These are phyloP conservation scores for Hanseniaspora osmophila DNA, from an alignment of 805 yeast genomes.

Conservation along the genomic window DNA sequence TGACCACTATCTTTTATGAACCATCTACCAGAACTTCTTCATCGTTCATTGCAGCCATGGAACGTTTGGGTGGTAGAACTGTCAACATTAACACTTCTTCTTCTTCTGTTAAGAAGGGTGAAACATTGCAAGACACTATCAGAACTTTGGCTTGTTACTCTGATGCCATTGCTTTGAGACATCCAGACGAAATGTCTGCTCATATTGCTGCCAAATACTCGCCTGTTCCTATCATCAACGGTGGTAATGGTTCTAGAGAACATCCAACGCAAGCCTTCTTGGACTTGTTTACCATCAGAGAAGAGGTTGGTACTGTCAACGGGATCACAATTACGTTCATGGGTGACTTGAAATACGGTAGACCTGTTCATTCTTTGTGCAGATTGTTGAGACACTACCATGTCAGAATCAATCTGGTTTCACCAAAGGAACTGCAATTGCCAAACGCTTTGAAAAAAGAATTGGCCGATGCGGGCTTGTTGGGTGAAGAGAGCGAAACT, in stretches of 20 bases:
- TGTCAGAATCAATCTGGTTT: constrained; percentile 80
- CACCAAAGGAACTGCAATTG: constrained; percentile 77
- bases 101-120: constrained; percentile 97
- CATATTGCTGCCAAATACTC: constrained; percentile 91
- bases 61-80: constrained; percentile 96
- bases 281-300: constrained; percentile 95
- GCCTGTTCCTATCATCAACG: constrained; percentile 92
- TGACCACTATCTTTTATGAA: constrained; percentile 93
- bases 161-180: constrained; percentile 94
- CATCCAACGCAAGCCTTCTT: constrained; percentile 98
- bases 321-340: constrained; percentile 95
- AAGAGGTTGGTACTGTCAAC: constrained; percentile 95
- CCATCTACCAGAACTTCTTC: constrained; percentile 96
- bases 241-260: constrained; percentile 95
- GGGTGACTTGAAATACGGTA: constrained; percentile 97
- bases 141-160: constrained; percentile 90
- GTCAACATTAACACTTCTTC: constrained; percentile 71
- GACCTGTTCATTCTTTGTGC: constrained; percentile 95
- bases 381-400: constrained; percentile 82
- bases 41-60: constrained; percentile 98
- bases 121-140: constrained; percentile 90
- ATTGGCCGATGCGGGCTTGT: constrained; percentile 53
- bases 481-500: constrained; percentile 56
- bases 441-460: constrained; percentile 63
- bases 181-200: constrained; percentile 85